Conservation (phyloP, 371 early-diverging fungal species). For the Mucor saturninus region DNA sequence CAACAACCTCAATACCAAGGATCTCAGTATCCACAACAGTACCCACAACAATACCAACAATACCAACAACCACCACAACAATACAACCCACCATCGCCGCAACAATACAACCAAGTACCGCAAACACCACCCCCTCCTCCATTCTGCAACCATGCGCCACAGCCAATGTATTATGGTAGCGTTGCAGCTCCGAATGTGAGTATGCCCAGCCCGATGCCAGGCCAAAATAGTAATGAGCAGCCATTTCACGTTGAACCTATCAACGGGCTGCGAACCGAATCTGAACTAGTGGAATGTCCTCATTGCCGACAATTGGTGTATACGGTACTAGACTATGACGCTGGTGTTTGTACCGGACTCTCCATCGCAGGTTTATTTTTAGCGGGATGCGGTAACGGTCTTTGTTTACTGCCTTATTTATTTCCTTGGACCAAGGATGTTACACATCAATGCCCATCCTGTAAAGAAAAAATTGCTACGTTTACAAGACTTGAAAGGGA, state of each 20-base stretch:
- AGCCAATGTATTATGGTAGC: conserved; percentile 8
- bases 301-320: conserved; percentile 22
- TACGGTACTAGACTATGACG: conserved; percentile 18
- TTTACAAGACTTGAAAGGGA: conserved; percentile 28
- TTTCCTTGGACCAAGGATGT: conserved; percentile 30
- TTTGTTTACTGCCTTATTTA: conserved; percentile 20
- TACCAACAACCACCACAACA: not conserved
- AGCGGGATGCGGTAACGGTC: conserved; percentile 17
- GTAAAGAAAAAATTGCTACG: conserved; percentile 25
- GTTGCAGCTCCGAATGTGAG: conserved; percentile 8
- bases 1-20: not conserved
- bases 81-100: not conserved
- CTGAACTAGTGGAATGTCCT: conserved; percentile 26
- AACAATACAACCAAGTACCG: not conserved
- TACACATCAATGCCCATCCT: conserved; percentile 23
- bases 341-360: conserved; percentile 25
- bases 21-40: conserved; percentile 1
- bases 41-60: not conserved
- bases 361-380: conserved; percentile 21
- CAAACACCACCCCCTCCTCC: not conserved
- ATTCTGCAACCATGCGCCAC: not conserved
- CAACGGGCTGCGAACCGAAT: conserved; percentile 3
- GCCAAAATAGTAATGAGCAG: not conserved
- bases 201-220: conserved; percentile 3
- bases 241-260: not conserved